Base-by-base conservation (phyloP, 371 early-diverging fungal species). In the Saksenaea vasiformis region DNA sequence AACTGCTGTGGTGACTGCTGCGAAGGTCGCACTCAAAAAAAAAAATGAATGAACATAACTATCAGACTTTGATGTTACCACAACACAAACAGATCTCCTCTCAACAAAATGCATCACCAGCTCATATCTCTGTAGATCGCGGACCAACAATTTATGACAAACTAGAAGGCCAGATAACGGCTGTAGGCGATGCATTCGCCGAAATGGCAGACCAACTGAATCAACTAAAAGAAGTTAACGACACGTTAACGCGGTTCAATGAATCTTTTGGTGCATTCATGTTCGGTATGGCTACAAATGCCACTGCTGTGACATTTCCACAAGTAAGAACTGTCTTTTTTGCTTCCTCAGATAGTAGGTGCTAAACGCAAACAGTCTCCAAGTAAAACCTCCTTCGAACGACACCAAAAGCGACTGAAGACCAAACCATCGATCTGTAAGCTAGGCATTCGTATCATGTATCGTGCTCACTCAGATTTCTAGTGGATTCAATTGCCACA, bases 261-360 rank as follows among this genome's bases (percentile, higher is more conserved):
- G 58, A 72, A 19, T 56, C 75, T 19, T 78, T 78, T 65, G 73
- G 71, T 5, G 70, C 71, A 10, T 78, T 78, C 53, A 57, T 78
- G 54, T 73, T 71, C 57, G 78, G 75, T 3, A 37, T 78, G 58
- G 64, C 70, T 54, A 67, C 72, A 35, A 71, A 70, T 54, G 62
- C 67, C 9, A 56, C 70, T 19, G 56, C 68, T 5, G 51, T 73
- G 7, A 54, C 67, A 11, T 78, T 67, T 60, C 64, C 68, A 35
- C 63, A 74, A 59, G 75, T 70, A 38, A 17, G 22, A 2, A 17
- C 31, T 31, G n/a, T n/a, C n/a, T 31, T 31, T 31, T 31, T 31
- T 31, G 4, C 4, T 31, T 31, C 31, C n/a, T n/a, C n/a, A n/a
- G n/a, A 7, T 31, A 7, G 31, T 31, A 31, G 31, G 31, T 4